Percentiles rank a stretch among this genome's conserved stretches.
Evolutionary conservation across 257 asterid genomes (phyloP).

Genomic region (Solanum okadae): DNA sequence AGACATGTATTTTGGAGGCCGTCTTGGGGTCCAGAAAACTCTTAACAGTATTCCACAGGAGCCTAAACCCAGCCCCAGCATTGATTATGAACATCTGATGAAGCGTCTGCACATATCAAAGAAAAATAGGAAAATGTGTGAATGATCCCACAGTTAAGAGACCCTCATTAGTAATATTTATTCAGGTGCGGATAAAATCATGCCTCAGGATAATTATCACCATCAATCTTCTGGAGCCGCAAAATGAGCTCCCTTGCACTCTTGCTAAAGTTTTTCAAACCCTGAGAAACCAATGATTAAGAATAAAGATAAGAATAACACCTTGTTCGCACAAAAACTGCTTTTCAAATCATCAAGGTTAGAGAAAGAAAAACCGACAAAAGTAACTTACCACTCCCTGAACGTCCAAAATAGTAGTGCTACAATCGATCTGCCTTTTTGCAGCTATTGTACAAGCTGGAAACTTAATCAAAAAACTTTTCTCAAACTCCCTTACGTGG

Average conservation of each 20-base stretch:
- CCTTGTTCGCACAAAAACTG: not conserved
- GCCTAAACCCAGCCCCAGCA: constrained; percentile 90
- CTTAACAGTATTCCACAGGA: constrained; percentile 84
- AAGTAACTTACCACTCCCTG: constrained; percentile 86
- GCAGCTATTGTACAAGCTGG: constrained; percentile 97
- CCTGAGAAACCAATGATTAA: constrained; percentile 33
- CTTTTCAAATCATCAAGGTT: not conserved
- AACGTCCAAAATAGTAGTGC: constrained; percentile 94
- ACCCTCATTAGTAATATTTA: not conserved
- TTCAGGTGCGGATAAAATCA: constrained; percentile 7
- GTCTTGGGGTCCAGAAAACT: constrained; percentile 88
- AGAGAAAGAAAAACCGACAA: not conserved
- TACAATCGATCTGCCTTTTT: constrained; percentile 85
- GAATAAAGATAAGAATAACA: not conserved
- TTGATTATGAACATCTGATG: constrained; percentile 95
- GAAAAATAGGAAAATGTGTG: not conserved
- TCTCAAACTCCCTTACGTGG: constrained; percentile 90
- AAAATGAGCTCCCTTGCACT: constrained; percentile 79
- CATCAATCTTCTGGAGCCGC: constrained; percentile 87
- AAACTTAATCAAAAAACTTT: constrained; percentile 64
- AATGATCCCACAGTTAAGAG: not conserved
- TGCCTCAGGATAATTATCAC: constrained; percentile 94
- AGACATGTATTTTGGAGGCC: constrained; percentile 88
- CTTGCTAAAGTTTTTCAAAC: constrained; percentile 80
- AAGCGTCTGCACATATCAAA: constrained; percentile 66